Conservation (phyloP, 768 basidiomycete genomes). For the Suillus clintonianus region DNA sequence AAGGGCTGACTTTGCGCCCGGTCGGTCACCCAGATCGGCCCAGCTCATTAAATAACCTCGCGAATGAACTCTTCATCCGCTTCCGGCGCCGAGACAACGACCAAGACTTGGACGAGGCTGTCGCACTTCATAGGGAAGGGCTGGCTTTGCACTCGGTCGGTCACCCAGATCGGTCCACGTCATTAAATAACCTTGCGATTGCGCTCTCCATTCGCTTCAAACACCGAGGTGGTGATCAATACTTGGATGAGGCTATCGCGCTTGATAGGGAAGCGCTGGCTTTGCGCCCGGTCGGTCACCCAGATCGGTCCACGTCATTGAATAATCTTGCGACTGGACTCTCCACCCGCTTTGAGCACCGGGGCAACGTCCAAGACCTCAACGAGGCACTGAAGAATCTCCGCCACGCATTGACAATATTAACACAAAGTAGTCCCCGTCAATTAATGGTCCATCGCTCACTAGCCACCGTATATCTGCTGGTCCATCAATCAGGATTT, state of each 20-base stretch:
- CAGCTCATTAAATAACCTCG: conserved; percentile 10
- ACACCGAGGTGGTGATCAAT: conserved; percentile 3
- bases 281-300: conserved; percentile 11
- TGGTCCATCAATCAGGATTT: background rate
- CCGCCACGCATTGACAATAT: too few species aligned
- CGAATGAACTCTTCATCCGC: conserved; percentile 4
- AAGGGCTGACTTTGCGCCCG: too few species aligned
- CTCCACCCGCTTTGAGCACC: background rate
- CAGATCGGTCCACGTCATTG: conserved; percentile 11
- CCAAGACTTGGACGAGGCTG: conserved; percentile 15
- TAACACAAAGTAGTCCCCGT: too few species aligned
- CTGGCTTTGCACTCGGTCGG: conserved; percentile 8
- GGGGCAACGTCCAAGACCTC: background rate
- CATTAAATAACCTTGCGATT: conserved; percentile 14
- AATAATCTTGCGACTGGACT: conserved; percentile 11
- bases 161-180: conserved; percentile 13
- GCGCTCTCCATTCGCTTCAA: conserved; percentile 12
- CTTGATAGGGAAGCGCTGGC: conserved; percentile 13
- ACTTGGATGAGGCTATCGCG: conserved; percentile 16
- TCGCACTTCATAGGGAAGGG: conserved; percentile 10
- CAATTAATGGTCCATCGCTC: too few species aligned
- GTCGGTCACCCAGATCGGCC: too few species aligned
- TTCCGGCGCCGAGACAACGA: conserved; percentile 15
- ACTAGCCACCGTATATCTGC: background rate
- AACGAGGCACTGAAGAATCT: background rate